phyloP scores from a whole-genome alignment of 495 filamentous ascomycete species.

The Hypoxylon fuscum region DNA sequence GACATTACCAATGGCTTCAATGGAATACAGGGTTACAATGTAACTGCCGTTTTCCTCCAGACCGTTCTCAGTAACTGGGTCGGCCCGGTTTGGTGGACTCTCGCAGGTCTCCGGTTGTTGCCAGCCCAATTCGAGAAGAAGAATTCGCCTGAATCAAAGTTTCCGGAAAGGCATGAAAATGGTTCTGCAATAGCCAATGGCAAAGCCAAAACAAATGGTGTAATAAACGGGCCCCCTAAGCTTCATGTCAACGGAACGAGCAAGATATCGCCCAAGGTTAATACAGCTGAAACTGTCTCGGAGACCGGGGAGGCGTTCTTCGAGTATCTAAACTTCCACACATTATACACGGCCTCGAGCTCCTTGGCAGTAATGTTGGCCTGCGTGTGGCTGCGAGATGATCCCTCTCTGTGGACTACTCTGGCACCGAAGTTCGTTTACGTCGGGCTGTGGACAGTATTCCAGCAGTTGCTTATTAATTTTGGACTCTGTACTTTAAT shows the following conservation, averaged over 20 bases:
- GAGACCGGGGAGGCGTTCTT: background rate
- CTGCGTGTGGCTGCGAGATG: background rate
- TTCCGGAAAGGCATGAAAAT: background rate
- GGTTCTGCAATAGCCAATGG: background rate
- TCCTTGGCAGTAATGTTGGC: background rate
- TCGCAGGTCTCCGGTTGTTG: background rate
- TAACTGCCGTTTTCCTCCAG: constrained; percentile 1
- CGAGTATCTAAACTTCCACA: constrained; percentile 1
- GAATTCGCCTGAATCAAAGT: background rate
- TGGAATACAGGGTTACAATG: background rate
- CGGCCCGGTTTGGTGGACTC: constrained; percentile 4
- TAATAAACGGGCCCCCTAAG: background rate
- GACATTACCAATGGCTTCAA: constrained; percentile 3
- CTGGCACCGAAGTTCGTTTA: constrained; percentile 4
- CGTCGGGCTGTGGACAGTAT: background rate
- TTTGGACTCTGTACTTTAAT: background rate
- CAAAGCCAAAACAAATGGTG: background rate
- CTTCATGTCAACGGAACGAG: background rate
- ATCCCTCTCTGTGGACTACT: background rate
- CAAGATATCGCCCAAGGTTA: background rate
- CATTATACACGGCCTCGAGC: background rate
- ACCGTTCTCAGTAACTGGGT: constrained; percentile 1
- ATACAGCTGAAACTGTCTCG: background rate
- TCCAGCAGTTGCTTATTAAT: constrained; percentile 2
- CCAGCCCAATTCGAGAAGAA: background rate